phyloP scores from a whole-genome alignment of 164 flowering plant species.

The Buxus sempervirens region DNA sequence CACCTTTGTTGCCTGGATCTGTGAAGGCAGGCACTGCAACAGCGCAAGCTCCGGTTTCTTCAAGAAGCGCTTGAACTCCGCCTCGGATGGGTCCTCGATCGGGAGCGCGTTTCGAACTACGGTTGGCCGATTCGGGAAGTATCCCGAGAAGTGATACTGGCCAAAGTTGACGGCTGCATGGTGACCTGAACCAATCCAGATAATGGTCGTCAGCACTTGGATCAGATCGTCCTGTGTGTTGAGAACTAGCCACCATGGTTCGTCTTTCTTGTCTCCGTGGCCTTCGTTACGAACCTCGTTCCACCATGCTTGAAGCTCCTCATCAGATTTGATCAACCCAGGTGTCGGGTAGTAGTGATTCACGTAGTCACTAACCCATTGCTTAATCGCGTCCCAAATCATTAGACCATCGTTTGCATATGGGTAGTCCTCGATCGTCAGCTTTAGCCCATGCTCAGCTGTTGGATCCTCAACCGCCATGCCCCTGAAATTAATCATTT shows the following conservation, averaged over 20 bases:
- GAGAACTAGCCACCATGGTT: constrained; percentile 79
- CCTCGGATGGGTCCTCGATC: constrained; percentile 37
- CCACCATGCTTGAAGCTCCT: constrained; percentile 86
- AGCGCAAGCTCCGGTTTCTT: constrained; percentile 34
- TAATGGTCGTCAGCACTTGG: constrained; percentile 48
- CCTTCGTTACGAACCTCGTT: constrained; percentile 58
- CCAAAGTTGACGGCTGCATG: constrained; percentile 86
- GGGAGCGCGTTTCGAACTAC: constrained; percentile 57
- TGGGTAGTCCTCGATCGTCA: constrained; percentile 69
- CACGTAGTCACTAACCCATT: constrained; percentile 68
- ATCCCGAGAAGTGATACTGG: constrained; percentile 61
- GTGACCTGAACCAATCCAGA: constrained; percentile 72
- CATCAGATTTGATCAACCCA: constrained; percentile 33
- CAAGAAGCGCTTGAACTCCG: constrained; percentile 20
- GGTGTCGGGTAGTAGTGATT: constrained; percentile 46
- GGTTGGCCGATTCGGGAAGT: constrained; percentile 75
- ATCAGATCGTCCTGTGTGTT: constrained; percentile 45
- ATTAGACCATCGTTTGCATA: constrained; percentile 72
- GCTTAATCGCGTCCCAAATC: constrained; percentile 55
- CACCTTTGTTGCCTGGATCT: constrained; percentile 40
- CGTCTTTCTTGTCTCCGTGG: constrained; percentile 73
- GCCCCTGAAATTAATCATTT: constrained; percentile 40
- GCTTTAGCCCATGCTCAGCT: constrained; percentile 62
- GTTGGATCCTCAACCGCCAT: constrained; percentile 70
- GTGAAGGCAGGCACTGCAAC: constrained; percentile 37